These are phyloP conservation scores for Sporothrix protearum DNA, from an alignment of 2,329 filamentous ascomycete genomes.

Conservation along the genomic window DNA sequence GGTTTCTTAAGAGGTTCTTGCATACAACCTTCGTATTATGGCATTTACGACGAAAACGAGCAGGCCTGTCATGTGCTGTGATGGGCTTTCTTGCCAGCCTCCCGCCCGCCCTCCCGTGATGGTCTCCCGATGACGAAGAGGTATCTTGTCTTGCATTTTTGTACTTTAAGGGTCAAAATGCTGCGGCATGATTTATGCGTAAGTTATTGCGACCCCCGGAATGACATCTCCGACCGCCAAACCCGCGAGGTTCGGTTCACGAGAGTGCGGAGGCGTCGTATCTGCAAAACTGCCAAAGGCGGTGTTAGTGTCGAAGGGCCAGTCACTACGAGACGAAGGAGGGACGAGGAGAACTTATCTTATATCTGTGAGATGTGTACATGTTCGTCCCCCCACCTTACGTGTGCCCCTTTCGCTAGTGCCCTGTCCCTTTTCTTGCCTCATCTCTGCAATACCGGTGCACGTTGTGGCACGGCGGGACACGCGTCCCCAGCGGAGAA, in stretches of 20 bases:
- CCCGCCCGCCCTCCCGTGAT: not conserved
- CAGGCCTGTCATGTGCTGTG: no score
- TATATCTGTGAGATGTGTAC: not conserved
- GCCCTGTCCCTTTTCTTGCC: not conserved
- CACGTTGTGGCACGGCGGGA: slow-evolving; percentile 1
- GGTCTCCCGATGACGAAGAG: not conserved
- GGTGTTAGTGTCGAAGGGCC: no score
- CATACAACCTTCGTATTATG: not conserved
- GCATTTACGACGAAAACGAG: not conserved
- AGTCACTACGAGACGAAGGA: not conserved
- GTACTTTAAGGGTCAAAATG: not conserved
- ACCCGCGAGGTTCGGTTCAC: not conserved
- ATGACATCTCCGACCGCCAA: not conserved
- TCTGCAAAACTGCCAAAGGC: no score
- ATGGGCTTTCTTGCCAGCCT: not conserved
- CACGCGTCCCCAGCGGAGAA: slow-evolving; percentile 2
- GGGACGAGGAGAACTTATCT: no score
- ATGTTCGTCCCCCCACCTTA: not conserved
- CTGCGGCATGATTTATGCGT: not conserved
- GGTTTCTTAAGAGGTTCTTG: not conserved
- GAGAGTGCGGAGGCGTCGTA: not conserved
- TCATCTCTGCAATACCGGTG: not conserved
- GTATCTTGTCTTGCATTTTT: not conserved
- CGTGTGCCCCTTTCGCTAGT: not conserved
- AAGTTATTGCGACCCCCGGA: not conserved